Percentiles rank a stretch among this genome's conserved stretches.
Conservation (phyloP, 768 basidiomycete genomes). For the Phlegmacium glaucopus region DNA sequence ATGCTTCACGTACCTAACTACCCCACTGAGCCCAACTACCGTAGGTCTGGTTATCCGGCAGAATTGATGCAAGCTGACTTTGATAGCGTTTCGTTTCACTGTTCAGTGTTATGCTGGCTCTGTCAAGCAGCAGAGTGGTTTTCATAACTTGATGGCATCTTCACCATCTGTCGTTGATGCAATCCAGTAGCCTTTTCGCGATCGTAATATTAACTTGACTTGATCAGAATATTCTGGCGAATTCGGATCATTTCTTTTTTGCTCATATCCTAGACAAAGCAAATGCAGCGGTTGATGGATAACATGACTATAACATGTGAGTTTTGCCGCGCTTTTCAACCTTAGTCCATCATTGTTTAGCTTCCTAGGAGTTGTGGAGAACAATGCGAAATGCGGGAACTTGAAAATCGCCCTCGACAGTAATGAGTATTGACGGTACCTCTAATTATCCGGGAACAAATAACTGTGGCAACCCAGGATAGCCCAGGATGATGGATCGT, state of each 20-base stretch:
- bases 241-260: no score
- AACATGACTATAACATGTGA: no score
- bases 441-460: slow-evolving; percentile 56
- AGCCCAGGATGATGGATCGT: slow-evolving; percentile 60
- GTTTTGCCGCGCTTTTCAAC: no score
- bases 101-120: slow-evolving; percentile 68
- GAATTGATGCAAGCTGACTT: slow-evolving; percentile 64
- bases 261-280: not conserved
- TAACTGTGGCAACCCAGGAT: slow-evolving; percentile 58
- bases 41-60: slow-evolving; percentile 44
- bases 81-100: slow-evolving; percentile 67
- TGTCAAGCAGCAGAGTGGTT: slow-evolving; percentile 51
- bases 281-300: no score
- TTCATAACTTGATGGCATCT: not conserved
- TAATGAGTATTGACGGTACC: slow-evolving; percentile 51
- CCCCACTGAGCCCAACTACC: slow-evolving; percentile 41
- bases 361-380: slow-evolving; percentile 30
- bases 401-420: slow-evolving; percentile 73
- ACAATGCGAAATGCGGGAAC: slow-evolving; percentile 48
- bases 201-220: not conserved
- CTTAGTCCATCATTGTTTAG: not conserved
- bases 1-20: no score
- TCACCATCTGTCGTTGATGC: slow-evolving; percentile 1
- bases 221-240: not conserved
- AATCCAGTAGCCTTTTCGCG: no score